These are phyloP conservation scores for Apostasia ramifera DNA, from an alignment of 106 monocot species.

Conservation along the genomic window DNA sequence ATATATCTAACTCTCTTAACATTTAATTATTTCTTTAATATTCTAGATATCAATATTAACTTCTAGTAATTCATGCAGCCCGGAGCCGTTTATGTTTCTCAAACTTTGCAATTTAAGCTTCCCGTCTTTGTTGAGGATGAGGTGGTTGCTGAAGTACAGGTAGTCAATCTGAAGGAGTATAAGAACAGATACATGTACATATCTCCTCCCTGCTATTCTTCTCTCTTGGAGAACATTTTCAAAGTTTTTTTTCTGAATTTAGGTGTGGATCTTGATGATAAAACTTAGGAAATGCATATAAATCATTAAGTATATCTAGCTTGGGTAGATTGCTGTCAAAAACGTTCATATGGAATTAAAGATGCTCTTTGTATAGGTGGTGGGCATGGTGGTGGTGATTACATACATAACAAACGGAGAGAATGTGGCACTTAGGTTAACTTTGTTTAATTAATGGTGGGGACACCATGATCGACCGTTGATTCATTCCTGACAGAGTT, in stretches of 20 bases:
- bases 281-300: too few species aligned
- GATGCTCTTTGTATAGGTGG: too few species aligned
- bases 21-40: neutral
- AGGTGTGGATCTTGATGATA: neutral
- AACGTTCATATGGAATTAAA: too few species aligned
- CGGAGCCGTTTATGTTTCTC: slow-evolving; percentile 74
- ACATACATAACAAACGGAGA: too few species aligned
- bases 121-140: slow-evolving; percentile 75
- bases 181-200: slow-evolving; percentile 53
- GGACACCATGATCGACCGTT: too few species aligned
- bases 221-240: neutral
- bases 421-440: too few species aligned
- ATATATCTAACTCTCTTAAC: neutral
- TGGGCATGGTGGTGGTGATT: too few species aligned
- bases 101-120: slow-evolving; percentile 59
- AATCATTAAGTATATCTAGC: too few species aligned
- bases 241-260: neutral
- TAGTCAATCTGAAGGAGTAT: slow-evolving; percentile 29
- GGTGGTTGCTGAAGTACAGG: slow-evolving; percentile 50
- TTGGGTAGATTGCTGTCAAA: too few species aligned
- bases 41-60: neutral
- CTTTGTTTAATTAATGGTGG: too few species aligned
- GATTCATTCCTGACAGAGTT: too few species aligned
- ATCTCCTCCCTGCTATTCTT: neutral
- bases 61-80: slow-evolving; percentile 39